Base-by-base conservation (phyloP, 2,329 filamentous ascomycete genomes). In the Lasiodiplodia gonubiensis region DNA sequence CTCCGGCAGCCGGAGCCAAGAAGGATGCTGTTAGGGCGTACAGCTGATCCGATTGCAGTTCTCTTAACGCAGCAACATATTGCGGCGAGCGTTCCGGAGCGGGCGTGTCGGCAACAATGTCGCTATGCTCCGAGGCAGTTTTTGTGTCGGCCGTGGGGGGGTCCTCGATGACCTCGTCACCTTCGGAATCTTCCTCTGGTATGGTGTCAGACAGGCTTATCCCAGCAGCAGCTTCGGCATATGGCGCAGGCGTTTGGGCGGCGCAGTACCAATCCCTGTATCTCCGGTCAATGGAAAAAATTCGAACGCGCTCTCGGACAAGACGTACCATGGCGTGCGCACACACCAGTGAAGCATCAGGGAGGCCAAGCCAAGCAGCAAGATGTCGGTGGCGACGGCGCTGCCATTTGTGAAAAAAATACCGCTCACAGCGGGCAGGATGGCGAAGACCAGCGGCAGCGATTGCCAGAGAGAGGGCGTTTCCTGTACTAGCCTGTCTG, bases 271-370 rank as follows among this genome's bases (percentile, higher is more conserved):
- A 86, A 66, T 85, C 81, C 81, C 81, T 83, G 54, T 46, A 2
- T 18, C 18, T 3, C 8, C 18, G 12, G 49, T 64, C 49, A 64
- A 33, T 25, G 11, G 25, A 21, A 21, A 23, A 18, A 37, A n/a
- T 10, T 18, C 23, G 39, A 27, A 18, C 12, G 11, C 33, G 35
- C 46, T 3, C 39, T 30, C 5, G 23, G n/a, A 51, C 27, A 48
- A 21, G 64, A 72, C 86, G 76, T 82, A 94, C 94, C 94, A 98
- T 72, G 94, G 94, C 71, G 95, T 84, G 67, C 92, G 90, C 52
- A 97, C 90, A 59, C 92, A 94, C 92, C 93, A 97, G 76, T 97
- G 94, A 69, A 98, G 83, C 74, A 97, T 96, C 53, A 97, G 86
- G 4, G 90, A 92, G 2, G 92, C 92, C 69, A 98, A 79, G 2